phyloP scores from a whole-genome alignment of 2,329 filamentous ascomycete genomes.

The Xenosphaeropsis pyriputrescens region DNA sequence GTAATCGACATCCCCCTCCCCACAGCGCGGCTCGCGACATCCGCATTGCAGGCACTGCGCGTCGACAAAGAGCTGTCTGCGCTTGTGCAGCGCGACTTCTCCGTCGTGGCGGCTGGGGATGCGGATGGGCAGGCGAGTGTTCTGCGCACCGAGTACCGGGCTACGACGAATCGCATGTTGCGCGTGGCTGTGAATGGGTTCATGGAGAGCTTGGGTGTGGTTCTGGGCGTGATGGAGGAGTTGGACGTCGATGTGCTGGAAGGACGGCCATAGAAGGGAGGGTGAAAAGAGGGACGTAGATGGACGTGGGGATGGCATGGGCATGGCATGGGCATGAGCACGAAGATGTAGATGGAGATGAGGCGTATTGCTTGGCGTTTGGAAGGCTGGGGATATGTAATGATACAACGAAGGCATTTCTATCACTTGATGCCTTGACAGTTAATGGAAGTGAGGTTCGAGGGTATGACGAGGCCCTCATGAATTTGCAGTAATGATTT shows the following conservation, averaged over 20 bases:
- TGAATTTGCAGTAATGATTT: too few relatives aligned
- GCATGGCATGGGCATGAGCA: too few relatives aligned
- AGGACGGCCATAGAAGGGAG: conserved; percentile 1
- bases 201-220: conserved; percentile 76
- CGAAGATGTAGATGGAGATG: too few relatives aligned
- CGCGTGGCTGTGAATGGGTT: conserved; percentile 93
- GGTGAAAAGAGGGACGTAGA: conserved; percentile 1
- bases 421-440: too few relatives aligned
- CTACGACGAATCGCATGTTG: conserved; percentile 91
- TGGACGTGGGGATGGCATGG: too few relatives aligned
- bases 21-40: conserved; percentile 58
- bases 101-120: conserved; percentile 25
- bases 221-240: conserved; percentile 81
- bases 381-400: too few relatives aligned
- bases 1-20: conserved; percentile 49
- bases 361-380: too few relatives aligned
- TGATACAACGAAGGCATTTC: too few relatives aligned
- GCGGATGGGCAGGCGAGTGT: conserved; percentile 24
- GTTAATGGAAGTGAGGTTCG: too few relatives aligned
- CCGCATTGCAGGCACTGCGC: conserved; percentile 59
- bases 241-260: conserved; percentile 72
- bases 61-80: conserved; percentile 86
- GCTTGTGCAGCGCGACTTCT: conserved; percentile 60
- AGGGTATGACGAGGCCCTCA: too few relatives aligned
- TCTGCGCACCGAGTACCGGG: conserved; percentile 63